A percentile compares a stretch with the other conserved stretches of the same genome.
Evolutionary conservation across 2,329 filamentous ascomycete species (phyloP).

Genomic region (Fusarium globosum): DNA sequence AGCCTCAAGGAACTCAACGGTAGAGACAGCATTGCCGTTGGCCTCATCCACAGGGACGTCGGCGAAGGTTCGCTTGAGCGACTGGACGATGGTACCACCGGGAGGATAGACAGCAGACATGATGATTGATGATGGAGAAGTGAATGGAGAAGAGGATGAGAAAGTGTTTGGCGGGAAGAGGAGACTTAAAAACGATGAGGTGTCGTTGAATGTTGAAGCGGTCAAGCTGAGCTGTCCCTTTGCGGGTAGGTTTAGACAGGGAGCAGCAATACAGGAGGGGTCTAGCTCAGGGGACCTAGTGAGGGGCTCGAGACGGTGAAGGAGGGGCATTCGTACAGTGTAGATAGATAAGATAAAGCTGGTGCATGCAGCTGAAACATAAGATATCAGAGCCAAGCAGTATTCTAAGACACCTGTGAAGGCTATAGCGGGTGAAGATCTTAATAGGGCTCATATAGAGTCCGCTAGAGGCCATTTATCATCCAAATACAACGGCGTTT

Average conservation of each 20-base stretch:
- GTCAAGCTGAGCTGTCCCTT: conserved; percentile 44
- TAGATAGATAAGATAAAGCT: conserved; percentile 41
- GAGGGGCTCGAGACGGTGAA: conserved; percentile 40
- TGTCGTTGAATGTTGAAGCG: conserved; percentile 42
- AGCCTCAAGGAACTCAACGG: conserved; percentile 90
- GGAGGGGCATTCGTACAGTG: conserved; percentile 44
- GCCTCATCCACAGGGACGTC: conserved; percentile 81
- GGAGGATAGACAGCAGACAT: conserved; percentile 69
- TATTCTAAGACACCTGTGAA: not conserved
- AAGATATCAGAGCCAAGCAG: not conserved
- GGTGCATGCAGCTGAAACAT: not conserved
- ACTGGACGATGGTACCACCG: conserved; percentile 85
- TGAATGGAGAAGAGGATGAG: conserved; percentile 10
- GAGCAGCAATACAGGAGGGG: conserved; percentile 35
- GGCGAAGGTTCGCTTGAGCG: conserved; percentile 83
- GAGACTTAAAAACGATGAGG: conserved; percentile 28
- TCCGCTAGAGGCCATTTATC: not conserved
- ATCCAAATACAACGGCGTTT: not conserved
- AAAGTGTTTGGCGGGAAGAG: conserved; percentile 18
- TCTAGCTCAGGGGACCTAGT: conserved; percentile 37
- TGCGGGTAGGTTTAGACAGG: conserved; percentile 28
- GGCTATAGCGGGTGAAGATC: not conserved
- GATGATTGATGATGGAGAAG: conserved; percentile 41
- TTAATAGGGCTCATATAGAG: not conserved
- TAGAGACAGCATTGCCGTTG: conserved; percentile 82